phyloP scores from a whole-genome alignment of 306 rosid species.

The Spatholobus suberectus region DNA sequence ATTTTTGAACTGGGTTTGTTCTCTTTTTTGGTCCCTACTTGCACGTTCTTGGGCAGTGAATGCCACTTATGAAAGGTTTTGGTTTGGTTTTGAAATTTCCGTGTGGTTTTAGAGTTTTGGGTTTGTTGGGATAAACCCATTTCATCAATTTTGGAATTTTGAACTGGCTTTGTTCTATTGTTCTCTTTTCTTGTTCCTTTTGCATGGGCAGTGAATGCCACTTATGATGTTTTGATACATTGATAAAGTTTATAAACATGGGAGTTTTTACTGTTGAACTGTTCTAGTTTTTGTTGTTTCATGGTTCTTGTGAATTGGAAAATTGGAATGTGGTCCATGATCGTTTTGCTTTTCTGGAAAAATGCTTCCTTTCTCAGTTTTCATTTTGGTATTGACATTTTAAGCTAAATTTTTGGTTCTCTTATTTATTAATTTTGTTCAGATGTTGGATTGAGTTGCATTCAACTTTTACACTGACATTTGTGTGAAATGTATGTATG shows the following conservation, averaged over 20 bases:
- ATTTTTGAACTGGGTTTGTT: background rate
- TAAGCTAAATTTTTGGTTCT: background rate
- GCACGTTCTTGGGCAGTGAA: background rate
- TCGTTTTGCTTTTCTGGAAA: background rate
- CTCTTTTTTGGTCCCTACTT: background rate
- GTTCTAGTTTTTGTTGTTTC: constrained; percentile 9
- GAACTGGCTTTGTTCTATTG: background rate
- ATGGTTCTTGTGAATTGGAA: constrained; percentile 11
- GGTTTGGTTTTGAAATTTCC: background rate
- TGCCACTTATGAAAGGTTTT: background rate
- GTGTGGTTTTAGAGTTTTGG: background rate
- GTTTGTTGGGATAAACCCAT: constrained; percentile 9
- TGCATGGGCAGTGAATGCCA: background rate
- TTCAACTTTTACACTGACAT: background rate
- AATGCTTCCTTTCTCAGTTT: constrained; percentile 2
- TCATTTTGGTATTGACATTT: constrained; percentile 22
- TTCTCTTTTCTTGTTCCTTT: background rate
- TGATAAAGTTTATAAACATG: background rate
- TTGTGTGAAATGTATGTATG: background rate
- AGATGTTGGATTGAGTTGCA: constrained; percentile 3
- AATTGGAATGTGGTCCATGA: constrained; percentile 23
- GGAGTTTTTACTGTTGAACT: background rate
- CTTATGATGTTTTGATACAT: background rate
- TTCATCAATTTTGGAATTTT: constrained; percentile 2
- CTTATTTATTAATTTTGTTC: background rate